Evolutionary conservation across 805 yeast genomes (phyloP).

Genomic region (Jamesozyma rosinii): DNA sequence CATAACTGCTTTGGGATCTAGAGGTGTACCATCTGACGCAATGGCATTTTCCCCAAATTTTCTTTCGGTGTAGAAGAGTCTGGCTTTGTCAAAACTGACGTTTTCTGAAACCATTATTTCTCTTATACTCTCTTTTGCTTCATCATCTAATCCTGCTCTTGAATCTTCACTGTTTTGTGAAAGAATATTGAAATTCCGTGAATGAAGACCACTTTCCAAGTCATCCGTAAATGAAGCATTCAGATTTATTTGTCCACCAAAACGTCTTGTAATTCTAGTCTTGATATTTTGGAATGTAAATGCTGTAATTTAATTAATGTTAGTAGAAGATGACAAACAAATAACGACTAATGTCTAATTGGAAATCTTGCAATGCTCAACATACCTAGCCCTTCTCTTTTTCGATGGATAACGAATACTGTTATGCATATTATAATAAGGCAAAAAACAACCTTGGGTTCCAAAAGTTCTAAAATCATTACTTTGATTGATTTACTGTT

Average conservation of each 20-base stretch:
- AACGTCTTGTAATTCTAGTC: constrained; percentile 16
- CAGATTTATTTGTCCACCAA: constrained; percentile 20
- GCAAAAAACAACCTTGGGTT: constrained; percentile 5
- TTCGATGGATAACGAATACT: constrained; percentile 5
- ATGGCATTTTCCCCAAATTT: constrained; percentile 44
- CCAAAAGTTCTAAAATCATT: neutral
- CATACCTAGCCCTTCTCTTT: constrained; percentile 12
- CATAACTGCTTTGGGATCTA: constrained; percentile 56
- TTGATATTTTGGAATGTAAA: constrained; percentile 12
- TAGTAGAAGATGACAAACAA: constrained; percentile 1
- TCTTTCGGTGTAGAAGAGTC: constrained; percentile 41
- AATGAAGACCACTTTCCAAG: constrained; percentile 48
- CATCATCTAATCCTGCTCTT: constrained; percentile 53
- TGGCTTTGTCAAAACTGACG: constrained; percentile 60
- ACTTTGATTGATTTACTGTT: neutral
- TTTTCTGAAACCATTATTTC: constrained; percentile 44
- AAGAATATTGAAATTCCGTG: constrained; percentile 47
- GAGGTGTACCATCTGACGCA: constrained; percentile 57
- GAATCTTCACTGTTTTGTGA: constrained; percentile 42
- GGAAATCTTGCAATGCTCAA: neutral
- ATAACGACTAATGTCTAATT: neutral
- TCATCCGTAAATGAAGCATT: constrained; percentile 38
- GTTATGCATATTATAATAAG: constrained; percentile 3
- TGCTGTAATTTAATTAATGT: constrained; percentile 4
- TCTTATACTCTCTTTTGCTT: constrained; percentile 43